Evolutionary conservation across 768 basidiomycete genomes (phyloP).

Genomic region (Suillus hirtellus): DNA sequence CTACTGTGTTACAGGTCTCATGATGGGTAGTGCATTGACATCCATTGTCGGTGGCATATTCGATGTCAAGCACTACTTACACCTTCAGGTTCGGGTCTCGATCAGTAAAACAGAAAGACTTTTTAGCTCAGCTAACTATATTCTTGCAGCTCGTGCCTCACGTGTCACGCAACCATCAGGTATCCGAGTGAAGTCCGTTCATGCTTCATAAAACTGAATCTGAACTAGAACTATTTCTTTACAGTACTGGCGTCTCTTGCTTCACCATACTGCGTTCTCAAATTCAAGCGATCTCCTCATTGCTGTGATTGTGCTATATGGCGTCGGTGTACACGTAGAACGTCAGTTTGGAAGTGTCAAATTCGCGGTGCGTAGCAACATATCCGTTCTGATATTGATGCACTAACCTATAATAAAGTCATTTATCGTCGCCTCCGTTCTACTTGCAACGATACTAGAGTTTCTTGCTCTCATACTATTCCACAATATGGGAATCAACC

Average conservation of each 20-base stretch:
- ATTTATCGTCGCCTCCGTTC: conserved; percentile 65
- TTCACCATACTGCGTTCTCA: conserved; percentile 74
- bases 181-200: conserved; percentile 30
- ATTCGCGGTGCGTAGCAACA: conserved; percentile 65
- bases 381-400: neutral
- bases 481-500: conserved; percentile 67
- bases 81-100: conserved; percentile 62
- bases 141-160: conserved; percentile 74
- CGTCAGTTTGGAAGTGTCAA: conserved; percentile 86
- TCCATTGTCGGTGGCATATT: conserved; percentile 79
- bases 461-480: conserved; percentile 66
- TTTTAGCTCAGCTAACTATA: conserved; percentile 12
- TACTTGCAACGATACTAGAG: conserved; percentile 68
- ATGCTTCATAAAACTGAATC: conserved; percentile 27
- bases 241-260: conserved; percentile 84
- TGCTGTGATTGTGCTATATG: conserved; percentile 71
- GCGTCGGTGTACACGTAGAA: conserved; percentile 70
- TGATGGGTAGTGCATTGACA: conserved; percentile 67
- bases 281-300: conserved; percentile 88
- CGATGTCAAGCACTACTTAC: conserved; percentile 86
- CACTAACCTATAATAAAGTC: conserved; percentile 51
- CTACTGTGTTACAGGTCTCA: conserved; percentile 58
- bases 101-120: conserved; percentile 8
- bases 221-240: conserved; percentile 29
- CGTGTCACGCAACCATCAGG: conserved; percentile 88